phyloP scores from a whole-genome alignment of 2,329 filamentous ascomycete species.

The Ceratocystiopsis sp. region DNA sequence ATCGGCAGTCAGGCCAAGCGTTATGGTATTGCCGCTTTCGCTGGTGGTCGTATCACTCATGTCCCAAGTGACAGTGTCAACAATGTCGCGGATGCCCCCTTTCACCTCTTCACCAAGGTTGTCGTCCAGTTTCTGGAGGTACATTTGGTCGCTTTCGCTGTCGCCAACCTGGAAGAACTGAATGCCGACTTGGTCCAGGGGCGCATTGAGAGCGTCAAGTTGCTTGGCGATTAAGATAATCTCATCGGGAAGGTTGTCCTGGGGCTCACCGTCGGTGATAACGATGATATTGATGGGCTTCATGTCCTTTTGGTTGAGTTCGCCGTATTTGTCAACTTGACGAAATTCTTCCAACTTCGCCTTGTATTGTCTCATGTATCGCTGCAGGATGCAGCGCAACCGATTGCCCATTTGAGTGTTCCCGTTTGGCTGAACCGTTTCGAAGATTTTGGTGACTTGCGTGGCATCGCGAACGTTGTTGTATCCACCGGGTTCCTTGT shows the following conservation, averaged over 20 bases:
- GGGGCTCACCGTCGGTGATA: conserved; percentile 74
- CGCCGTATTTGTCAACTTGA: conserved; percentile 14
- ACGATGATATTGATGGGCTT: conserved; percentile 85
- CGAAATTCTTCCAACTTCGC: conserved; percentile 11
- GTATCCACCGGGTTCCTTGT: conserved; percentile 36
- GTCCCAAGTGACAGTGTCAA: conserved; percentile 72
- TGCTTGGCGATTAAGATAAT: conserved; percentile 51
- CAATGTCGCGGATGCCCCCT: conserved; percentile 55
- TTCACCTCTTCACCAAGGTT: conserved; percentile 36
- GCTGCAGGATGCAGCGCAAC: conserved; percentile 52
- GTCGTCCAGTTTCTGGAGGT: conserved; percentile 62
- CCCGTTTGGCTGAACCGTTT: conserved; percentile 42
- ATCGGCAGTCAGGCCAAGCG: conserved; percentile 40
- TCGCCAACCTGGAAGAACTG: conserved; percentile 91
- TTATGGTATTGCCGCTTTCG: conserved; percentile 18
- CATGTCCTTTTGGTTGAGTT: conserved; percentile 23
- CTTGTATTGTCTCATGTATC: conserved; percentile 47
- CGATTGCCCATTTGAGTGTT: conserved; percentile 60
- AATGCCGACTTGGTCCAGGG: conserved; percentile 70
- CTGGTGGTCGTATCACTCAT: conserved; percentile 15
- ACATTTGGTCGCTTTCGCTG: conserved; percentile 45
- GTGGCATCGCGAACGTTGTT: conserved; percentile 40
- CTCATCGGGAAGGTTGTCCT: conserved; percentile 58
- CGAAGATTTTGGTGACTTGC: conserved; percentile 53
- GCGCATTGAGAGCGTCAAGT: conserved; percentile 52